Percentiles rank a stretch among this genome's conserved stretches.
phyloP scores from a whole-genome alignment of 139 green algal species.

The Haematococcus lacustris region DNA sequence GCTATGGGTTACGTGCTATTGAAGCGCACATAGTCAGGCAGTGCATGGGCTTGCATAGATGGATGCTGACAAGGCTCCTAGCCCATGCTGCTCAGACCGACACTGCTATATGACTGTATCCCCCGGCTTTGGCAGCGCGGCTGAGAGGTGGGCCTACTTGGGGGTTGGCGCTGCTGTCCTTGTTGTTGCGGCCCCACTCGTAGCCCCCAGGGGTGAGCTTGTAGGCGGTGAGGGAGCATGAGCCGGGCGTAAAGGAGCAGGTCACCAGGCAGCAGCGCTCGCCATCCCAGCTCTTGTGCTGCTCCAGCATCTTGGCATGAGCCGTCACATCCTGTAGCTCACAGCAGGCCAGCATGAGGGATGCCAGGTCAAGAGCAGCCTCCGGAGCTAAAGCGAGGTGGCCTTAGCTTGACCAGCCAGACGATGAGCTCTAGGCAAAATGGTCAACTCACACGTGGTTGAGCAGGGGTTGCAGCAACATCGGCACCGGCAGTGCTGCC shows the following conservation, averaged over 20 bases:
- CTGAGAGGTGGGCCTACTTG: slow-evolving; percentile 33
- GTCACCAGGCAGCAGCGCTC: slow-evolving; percentile 92
- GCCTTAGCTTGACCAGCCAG: neutral
- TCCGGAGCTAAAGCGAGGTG: neutral
- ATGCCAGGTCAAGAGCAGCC: slow-evolving; percentile 3
- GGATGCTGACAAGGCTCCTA: neutral
- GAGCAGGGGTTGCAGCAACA: neutral
- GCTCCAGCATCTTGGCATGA: slow-evolving; percentile 94
- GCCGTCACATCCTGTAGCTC: slow-evolving; percentile 71
- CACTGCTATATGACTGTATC: neutral
- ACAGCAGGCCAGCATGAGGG: slow-evolving; percentile 2
- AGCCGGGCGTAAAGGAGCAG: slow-evolving; percentile 93
- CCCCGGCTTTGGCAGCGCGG: no score
- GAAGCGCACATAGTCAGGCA: neutral
- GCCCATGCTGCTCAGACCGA: neutral
- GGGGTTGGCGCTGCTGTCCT: slow-evolving; percentile 74
- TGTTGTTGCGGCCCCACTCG: slow-evolving; percentile 84
- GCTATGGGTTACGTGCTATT: no score
- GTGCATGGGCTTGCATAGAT: neutral
- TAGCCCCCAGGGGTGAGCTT: slow-evolving; percentile 91
- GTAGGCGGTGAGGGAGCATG: slow-evolving; percentile 89
- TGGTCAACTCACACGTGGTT: neutral
- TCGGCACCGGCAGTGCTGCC: no score
- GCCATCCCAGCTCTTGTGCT: slow-evolving; percentile 90
- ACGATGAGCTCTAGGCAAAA: neutral